Base-by-base conservation (phyloP, 2,329 filamentous ascomycete species). In the Ilyonectria mors-panacis region DNA sequence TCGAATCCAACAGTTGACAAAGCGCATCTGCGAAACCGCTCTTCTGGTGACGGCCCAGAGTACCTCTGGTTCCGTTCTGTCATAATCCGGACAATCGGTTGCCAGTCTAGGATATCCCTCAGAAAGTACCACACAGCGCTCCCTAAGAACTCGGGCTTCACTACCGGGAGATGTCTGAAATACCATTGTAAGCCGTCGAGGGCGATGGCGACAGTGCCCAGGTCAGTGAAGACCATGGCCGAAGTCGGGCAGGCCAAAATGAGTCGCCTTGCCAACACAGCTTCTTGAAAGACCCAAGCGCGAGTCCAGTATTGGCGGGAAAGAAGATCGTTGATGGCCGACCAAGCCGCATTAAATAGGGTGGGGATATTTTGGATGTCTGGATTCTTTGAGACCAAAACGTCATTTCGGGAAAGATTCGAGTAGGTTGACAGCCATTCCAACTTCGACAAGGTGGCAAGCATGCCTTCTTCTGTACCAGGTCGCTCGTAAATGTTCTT, bases 261-360 rank as follows among this genome's bases (percentile, higher is more conserved):
- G 30, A 59, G 57, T 13, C 39, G 30, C 21, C 33, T 59, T 17
- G 57, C 57, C 2, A 51, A 9, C 17, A 59, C 57, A 8, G 57
- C 57, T 30, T 59, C 57, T 23, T 59, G 57, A 28, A 59, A 59
- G 57, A 59, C 39, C 57, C 57, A 59, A 12, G 50, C 57, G 1
- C 57, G 57, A 0, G 45, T 39, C 45, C 45, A 59, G 21, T 59
- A 59, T 28, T 50, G 21, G 6, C 57, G 17, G 3, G 45, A 37
- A 12, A 59, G 30, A 37, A 59, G 57, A 28, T 59, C 57, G 45
- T 59, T 59, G 21, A 59, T 59, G 17, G 57, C 57, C 8, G 57
- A 59, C 57, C 57, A 59, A 8, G 28, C 23, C 2, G 45, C 30
- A 33, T 59, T 59, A 13, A 50, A 59, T 3, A 59, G 2, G 1